These are phyloP conservation scores for Coemansia sp. DNA, from an alignment of 192 early-diverging fungal genomes.

Conservation along the genomic window DNA sequence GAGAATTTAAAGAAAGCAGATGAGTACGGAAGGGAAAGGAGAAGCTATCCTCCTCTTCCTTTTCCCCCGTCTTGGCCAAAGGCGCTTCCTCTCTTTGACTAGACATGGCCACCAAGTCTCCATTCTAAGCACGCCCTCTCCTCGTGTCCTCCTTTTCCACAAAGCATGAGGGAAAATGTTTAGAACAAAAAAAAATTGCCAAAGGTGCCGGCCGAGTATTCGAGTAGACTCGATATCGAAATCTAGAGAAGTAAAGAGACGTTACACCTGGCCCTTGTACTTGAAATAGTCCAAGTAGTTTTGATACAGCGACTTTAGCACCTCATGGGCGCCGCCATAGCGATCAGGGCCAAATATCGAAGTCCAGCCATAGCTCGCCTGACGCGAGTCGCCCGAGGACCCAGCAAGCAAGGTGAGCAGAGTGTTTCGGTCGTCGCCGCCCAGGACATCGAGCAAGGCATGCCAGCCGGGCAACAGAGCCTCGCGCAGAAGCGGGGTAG, in stretches of 20 bases:
- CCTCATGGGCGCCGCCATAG: conserved; percentile 44
- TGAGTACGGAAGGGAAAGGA: neutral
- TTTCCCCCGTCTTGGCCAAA: neutral
- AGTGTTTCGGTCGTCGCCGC: conserved; percentile 13
- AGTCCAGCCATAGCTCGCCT: conserved; percentile 14
- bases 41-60: neutral
- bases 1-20: neutral
- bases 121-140: neutral
- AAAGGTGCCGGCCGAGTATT: too few species aligned
- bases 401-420: conserved; percentile 33
- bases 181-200: too few species aligned
- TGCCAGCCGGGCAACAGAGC: conserved; percentile 49
- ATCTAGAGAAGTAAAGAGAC: neutral
- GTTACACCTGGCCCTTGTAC: conserved; percentile 43
- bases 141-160: neutral
- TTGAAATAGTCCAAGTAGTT: conserved; percentile 45
- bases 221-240: neutral
- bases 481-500: conserved; percentile 35
- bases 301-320: conserved; percentile 52
- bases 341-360: conserved; percentile 38
- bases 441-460: conserved; percentile 44
- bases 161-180: neutral
- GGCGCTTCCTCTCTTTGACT: neutral
- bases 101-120: neutral
- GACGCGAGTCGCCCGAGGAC: conserved; percentile 7